A percentile compares a stretch with the other conserved stretches of the same genome.
phyloP scores from a whole-genome alignment of 306 rosid species.

The Cicer judaicum region DNA sequence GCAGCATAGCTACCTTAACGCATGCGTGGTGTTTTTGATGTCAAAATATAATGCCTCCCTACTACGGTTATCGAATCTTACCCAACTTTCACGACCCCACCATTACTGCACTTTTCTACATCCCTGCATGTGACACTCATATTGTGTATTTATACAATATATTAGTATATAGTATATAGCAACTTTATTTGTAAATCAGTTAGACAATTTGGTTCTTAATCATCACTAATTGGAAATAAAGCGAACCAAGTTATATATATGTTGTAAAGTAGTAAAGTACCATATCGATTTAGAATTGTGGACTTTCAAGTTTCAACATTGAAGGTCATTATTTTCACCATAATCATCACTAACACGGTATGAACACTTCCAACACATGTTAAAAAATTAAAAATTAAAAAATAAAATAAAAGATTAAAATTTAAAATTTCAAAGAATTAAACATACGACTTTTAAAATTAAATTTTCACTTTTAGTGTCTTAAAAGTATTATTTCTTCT shows the following conservation, averaged over 20 bases:
- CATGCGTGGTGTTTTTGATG: slow-evolving; percentile 24
- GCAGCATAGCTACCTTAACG: no score
- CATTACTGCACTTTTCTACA: slow-evolving; percentile 29
- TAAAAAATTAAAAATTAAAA: no score
- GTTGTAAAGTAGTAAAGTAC: slow-evolving; percentile 38
- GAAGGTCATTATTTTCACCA: slow-evolving; percentile 23
- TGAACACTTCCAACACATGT: background rate
- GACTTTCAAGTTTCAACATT: slow-evolving; percentile 1
- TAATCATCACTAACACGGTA: slow-evolving; percentile 2
- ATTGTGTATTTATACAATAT: background rate
- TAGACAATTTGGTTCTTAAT: slow-evolving; percentile 36
- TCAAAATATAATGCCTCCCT: slow-evolving; percentile 35
- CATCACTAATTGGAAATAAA: slow-evolving; percentile 23
- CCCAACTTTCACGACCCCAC: slow-evolving; percentile 44
- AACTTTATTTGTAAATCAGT: slow-evolving; percentile 10
- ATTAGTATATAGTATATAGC: background rate
- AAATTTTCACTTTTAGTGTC: no score
- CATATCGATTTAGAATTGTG: slow-evolving; percentile 34
- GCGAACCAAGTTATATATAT: slow-evolving; percentile 6
- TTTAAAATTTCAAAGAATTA: no score
- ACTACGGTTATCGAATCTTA: slow-evolving; percentile 24
- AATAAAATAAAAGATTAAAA: no score
- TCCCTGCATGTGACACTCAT: slow-evolving; percentile 28
- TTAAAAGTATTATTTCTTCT: no score
- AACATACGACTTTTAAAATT: no score